Evolutionary conservation across 2,329 filamentous ascomycete genomes (phyloP).

Genomic region (Diaporthe velutina): DNA sequence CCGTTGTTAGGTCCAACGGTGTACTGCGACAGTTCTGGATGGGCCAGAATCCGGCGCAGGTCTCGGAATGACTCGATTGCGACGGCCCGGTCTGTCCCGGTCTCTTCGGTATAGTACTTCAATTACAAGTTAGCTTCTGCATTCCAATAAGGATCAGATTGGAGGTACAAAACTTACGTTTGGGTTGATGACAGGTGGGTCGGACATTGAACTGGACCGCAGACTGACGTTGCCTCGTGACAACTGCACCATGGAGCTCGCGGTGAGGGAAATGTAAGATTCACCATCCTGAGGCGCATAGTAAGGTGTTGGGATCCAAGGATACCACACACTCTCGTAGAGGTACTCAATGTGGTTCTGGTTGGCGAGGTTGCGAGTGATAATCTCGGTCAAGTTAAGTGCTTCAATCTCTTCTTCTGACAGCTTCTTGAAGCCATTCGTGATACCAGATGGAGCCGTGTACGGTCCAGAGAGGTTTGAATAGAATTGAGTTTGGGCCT

Average conservation of each 20-base stretch:
- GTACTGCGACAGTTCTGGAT: slow-evolving; percentile 44
- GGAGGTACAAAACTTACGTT: slow-evolving; percentile 39
- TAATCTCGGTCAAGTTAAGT: slow-evolving; percentile 44
- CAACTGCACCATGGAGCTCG: slow-evolving; percentile 44
- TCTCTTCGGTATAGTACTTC: slow-evolving; percentile 45
- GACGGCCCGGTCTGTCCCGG: slow-evolving; percentile 47
- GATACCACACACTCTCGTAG: slow-evolving; percentile 47
- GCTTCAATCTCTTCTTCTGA: slow-evolving; percentile 23
- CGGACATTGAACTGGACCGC: slow-evolving; percentile 42
- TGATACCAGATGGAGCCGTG: slow-evolving; percentile 8
- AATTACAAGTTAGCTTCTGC: neutral
- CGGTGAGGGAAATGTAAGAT: slow-evolving; percentile 45
- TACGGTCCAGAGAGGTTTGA: neutral
- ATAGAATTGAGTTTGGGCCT: neutral
- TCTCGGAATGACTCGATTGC: slow-evolving; percentile 50
- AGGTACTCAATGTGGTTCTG: slow-evolving; percentile 47
- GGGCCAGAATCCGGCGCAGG: slow-evolving; percentile 47
- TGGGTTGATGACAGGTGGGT: slow-evolving; percentile 43
- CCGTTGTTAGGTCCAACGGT: slow-evolving; percentile 44
- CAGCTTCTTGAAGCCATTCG: slow-evolving; percentile 11
- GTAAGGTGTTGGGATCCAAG: slow-evolving; percentile 46
- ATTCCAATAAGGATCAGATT: neutral
- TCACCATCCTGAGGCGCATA: slow-evolving; percentile 44
- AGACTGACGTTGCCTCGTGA: slow-evolving; percentile 44
- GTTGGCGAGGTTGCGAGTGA: slow-evolving; percentile 43